Evolutionary conservation across 352 stramenopile species (phyloP).

Genomic region (Aphanomyces astaci): DNA sequence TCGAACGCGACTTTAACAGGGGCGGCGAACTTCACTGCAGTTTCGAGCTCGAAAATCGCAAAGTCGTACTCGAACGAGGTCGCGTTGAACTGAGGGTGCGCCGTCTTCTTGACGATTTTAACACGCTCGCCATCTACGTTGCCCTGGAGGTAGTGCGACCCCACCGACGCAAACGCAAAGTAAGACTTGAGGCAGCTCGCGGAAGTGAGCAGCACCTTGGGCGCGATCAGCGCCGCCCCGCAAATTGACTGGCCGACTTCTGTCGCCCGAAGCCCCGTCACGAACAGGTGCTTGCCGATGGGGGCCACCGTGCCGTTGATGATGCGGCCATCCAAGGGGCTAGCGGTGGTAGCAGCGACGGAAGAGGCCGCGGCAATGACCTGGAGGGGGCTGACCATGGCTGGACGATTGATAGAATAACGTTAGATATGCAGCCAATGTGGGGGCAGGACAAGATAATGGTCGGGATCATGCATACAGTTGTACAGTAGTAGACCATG

Average conservation of each 20-base stretch:
- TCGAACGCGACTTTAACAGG: constrained; percentile 30
- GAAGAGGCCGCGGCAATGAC: not conserved
- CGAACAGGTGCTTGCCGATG: constrained; percentile 33
- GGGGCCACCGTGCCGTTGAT: not conserved
- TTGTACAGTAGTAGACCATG: too few relatives aligned
- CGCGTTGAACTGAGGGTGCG: constrained; percentile 40
- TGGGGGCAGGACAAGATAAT: too few relatives aligned
- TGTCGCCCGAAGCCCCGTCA: constrained; percentile 34
- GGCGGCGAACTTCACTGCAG: constrained; percentile 31
- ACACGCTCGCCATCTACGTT: constrained; percentile 39
- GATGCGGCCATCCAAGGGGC: not conserved
- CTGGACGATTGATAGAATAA: too few relatives aligned
- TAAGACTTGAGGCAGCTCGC: constrained; percentile 37
- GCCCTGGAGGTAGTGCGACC: constrained; percentile 42
- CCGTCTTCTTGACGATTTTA: constrained; percentile 36
- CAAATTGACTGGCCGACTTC: constrained; percentile 38
- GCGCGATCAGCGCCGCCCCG: constrained; percentile 50
- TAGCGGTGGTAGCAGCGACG: not conserved
- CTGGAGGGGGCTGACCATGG: not conserved
- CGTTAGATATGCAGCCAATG: too few relatives aligned
- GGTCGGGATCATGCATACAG: too few relatives aligned
- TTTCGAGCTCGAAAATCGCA: constrained; percentile 45
- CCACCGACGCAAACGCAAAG: constrained; percentile 40
- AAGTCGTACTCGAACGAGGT: constrained; percentile 48
- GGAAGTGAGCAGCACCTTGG: constrained; percentile 51